Evolutionary conservation across 2,329 filamentous ascomycete species (phyloP).

Genomic region (Fusarium domesticum): DNA sequence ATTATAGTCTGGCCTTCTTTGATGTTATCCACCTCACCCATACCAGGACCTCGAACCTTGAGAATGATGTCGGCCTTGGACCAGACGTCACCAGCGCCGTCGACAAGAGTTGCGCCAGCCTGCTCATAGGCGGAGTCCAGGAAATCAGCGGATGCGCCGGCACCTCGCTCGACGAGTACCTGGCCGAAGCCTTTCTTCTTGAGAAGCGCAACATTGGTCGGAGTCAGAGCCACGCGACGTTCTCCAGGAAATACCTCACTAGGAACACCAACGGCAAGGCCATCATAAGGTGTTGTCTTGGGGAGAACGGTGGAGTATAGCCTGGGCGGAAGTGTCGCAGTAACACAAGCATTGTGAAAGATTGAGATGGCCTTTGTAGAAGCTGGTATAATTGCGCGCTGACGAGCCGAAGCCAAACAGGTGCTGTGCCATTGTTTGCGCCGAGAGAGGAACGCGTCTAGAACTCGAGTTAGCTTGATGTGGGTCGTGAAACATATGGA

Average conservation of each 20-base stretch:
- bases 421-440: slow-evolving; percentile 41
- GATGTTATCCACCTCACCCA: slow-evolving; percentile 66
- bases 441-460: slow-evolving; percentile 20
- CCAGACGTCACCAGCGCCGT: slow-evolving; percentile 66
- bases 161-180: slow-evolving; percentile 75
- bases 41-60: slow-evolving; percentile 75
- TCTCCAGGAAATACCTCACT: slow-evolving; percentile 76
- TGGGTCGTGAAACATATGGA: neutral
- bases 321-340: slow-evolving; percentile 26
- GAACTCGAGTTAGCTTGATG: slow-evolving; percentile 7
- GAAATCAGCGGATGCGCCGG: slow-evolving; percentile 75
- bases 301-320: slow-evolving; percentile 42
- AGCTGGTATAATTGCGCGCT: slow-evolving; percentile 28
- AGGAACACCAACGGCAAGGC: slow-evolving; percentile 75
- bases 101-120: slow-evolving; percentile 75
- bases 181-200: slow-evolving; percentile 81
- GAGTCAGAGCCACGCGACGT: slow-evolving; percentile 79
- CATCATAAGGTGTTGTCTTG: slow-evolving; percentile 60
- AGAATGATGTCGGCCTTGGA: slow-evolving; percentile 72
- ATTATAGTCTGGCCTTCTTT: slow-evolving; percentile 71
- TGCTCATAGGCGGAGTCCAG: slow-evolving; percentile 72
- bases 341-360: slow-evolving; percentile 38
- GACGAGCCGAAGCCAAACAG: slow-evolving; percentile 25
- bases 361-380: slow-evolving; percentile 36
- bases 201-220: slow-evolving; percentile 75